Evolutionary conservation across 2,329 filamentous ascomycete species (phyloP).

Genomic region (Macroventuria anomochaeta): DNA sequence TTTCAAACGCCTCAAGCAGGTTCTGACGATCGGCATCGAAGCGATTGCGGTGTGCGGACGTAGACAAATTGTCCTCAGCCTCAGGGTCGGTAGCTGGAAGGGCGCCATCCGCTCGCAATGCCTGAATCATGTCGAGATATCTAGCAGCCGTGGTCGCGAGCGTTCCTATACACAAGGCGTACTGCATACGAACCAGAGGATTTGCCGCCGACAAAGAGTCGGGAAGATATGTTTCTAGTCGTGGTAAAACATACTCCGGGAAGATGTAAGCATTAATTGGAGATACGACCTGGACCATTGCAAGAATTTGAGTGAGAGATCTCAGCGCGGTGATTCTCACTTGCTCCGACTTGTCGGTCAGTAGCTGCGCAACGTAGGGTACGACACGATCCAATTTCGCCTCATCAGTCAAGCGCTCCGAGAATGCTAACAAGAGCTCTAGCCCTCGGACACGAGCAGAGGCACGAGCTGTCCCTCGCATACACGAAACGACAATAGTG

Average conservation of each 20-base stretch:
- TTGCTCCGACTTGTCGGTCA: slow-evolving; percentile 81
- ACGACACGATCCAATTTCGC: slow-evolving; percentile 92
- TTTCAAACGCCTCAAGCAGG: slow-evolving; percentile 82
- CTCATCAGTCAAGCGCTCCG: slow-evolving; percentile 90
- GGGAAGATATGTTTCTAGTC: slow-evolving; percentile 63
- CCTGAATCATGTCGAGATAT: slow-evolving; percentile 90
- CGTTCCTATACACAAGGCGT: slow-evolving; percentile 89
- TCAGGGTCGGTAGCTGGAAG: slow-evolving; percentile 79
- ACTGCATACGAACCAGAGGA: slow-evolving; percentile 82
- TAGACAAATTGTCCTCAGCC: slow-evolving; percentile 74
- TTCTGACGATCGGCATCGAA: slow-evolving; percentile 89
- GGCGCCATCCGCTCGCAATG: slow-evolving; percentile 81
- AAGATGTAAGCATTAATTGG: slow-evolving; percentile 72
- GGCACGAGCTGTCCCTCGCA: slow-evolving; percentile 87
- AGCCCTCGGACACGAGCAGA: slow-evolving; percentile 88
- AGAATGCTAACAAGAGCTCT: slow-evolving; percentile 89
- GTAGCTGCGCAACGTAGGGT: slow-evolving; percentile 82
- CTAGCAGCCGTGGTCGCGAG: slow-evolving; percentile 83
- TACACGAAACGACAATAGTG: slow-evolving; percentile 83
- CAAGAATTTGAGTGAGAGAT: slow-evolving; percentile 81
- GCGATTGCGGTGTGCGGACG: slow-evolving; percentile 75
- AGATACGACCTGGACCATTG: slow-evolving; percentile 87
- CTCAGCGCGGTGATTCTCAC: slow-evolving; percentile 86
- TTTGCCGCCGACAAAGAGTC: slow-evolving; percentile 57
- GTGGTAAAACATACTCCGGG: slow-evolving; percentile 69